Percentiles rank a stretch among this genome's conserved stretches.
Conservation (phyloP, 2,329 filamentous ascomycete species). For the Aspergillus tamarii region DNA sequence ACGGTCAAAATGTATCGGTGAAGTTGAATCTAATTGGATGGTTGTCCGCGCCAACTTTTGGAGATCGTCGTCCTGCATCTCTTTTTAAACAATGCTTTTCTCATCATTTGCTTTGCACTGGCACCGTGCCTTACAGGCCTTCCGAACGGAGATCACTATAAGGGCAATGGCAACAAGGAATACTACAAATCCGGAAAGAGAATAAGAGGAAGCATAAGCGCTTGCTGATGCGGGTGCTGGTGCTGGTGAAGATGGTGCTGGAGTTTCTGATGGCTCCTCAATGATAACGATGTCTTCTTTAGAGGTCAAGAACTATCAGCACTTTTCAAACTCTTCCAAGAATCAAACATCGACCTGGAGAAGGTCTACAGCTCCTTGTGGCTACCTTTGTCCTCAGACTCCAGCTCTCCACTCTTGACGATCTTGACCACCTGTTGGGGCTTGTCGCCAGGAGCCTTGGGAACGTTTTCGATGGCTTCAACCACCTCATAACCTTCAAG, state of each 20-base stretch:
- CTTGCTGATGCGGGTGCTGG: neutral
- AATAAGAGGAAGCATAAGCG: slow-evolving; percentile 9
- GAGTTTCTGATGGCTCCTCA: slow-evolving; percentile 16
- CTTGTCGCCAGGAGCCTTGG: slow-evolving; percentile 61
- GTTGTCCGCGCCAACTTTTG: neutral
- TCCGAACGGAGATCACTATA: slow-evolving; percentile 21
- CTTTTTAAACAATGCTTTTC: slow-evolving; percentile 22
- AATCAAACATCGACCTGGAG: slow-evolving; percentile 29
- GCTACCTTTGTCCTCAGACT: slow-evolving; percentile 62
- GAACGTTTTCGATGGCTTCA: slow-evolving; percentile 63
- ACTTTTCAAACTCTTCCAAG: slow-evolving; percentile 28
- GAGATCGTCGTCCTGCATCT: neutral
- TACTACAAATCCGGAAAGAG: slow-evolving; percentile 21
- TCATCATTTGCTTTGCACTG: slow-evolving; percentile 15
- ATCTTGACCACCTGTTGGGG: slow-evolving; percentile 64
- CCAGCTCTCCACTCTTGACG: slow-evolving; percentile 66
- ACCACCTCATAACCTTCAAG: slow-evolving; percentile 69
- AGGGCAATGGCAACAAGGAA: slow-evolving; percentile 24
- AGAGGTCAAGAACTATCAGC: slow-evolving; percentile 37
- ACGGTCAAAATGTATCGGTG: neutral
- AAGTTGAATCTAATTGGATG: neutral
- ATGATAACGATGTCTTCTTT: slow-evolving; percentile 20
- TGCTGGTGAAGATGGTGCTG: slow-evolving; percentile 13
- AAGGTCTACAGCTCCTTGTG: slow-evolving; percentile 64
- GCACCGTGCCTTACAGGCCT: slow-evolving; percentile 12